phyloP scores from a whole-genome alignment of 441 rosid genomes.

The Iberis amara region DNA sequence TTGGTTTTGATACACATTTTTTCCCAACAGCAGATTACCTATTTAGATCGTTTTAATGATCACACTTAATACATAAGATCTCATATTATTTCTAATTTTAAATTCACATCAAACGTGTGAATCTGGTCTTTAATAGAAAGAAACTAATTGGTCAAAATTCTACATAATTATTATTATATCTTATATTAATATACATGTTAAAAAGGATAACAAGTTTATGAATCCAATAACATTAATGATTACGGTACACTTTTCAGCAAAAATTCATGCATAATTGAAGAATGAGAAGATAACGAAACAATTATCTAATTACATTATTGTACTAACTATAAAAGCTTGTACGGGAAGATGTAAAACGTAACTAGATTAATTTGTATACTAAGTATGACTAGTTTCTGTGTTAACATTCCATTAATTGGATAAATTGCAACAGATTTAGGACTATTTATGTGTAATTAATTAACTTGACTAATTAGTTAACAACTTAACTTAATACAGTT shows the following conservation, averaged over 20 bases:
- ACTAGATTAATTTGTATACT: background rate
- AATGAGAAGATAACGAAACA: constrained; percentile 22
- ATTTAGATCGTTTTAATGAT: background rate
- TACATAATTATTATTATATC: background rate
- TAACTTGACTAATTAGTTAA: constrained; percentile 23
- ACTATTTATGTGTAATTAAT: constrained; percentile 16
- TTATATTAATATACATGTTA: background rate
- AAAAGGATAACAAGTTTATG: constrained; percentile 1
- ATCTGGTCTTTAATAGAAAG: constrained; percentile 11
- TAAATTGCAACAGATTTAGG: constrained; percentile 3
- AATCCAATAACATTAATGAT: constrained; percentile 23
- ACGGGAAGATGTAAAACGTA: constrained; percentile 2
- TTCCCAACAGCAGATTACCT: background rate
- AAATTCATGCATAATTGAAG: constrained; percentile 20
- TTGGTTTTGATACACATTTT: constrained; percentile 5
- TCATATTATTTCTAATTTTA: constrained; percentile 1
- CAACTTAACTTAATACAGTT: constrained; percentile 4
- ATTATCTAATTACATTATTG: constrained; percentile 9
- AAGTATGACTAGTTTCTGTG: constrained; percentile 21
- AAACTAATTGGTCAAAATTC: constrained; percentile 3
- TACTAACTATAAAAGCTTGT: background rate
- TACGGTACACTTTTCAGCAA: constrained; percentile 21
- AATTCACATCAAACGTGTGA: constrained; percentile 14
- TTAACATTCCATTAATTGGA: constrained; percentile 7
- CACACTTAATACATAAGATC: constrained; percentile 14